Evolutionary conservation across 352 stramenopile genomes (phyloP), one percentile per base, ranked within the genome.

Genomic region (Pythium monospermum): DNA sequence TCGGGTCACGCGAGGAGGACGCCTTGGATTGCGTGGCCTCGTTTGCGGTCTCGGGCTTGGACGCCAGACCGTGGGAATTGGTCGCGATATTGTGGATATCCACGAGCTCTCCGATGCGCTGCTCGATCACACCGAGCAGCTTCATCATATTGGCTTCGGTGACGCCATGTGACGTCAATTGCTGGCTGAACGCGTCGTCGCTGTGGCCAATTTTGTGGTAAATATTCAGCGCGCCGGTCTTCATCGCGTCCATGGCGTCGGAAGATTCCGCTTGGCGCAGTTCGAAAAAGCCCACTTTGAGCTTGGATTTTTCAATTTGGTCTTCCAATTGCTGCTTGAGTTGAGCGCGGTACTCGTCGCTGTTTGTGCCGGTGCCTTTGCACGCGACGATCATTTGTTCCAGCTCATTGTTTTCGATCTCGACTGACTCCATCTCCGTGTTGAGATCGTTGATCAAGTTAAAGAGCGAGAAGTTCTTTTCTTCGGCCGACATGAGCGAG

Each of bases 381-480:
- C 78, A 83, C 19, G 76, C 64, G 19, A 81, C 68, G 28, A 83
- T 77, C n/a, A 76, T 36, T 53, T 75, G 57, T 41, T 90, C 75
- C 10, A 90, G 64, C 2, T 53, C 67, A 25, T 91, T 85, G 55
- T 92, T 94, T 39, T 94, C 83, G 42, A 92, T 84, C 62, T 95
- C 85, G 28, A 92, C 58, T 16, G 66, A 70, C 62, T 95, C 81
- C 75, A 96, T 96, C 50, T 96, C 86, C 2, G 77, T 92, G 65
- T 91, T 97, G 32, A 97, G 67, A 44, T 96, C 85, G 65, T 96
- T 97, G 64, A 97, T 92, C 60, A 96, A 88, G 50, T 96, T 97
- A 62, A 97, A 97, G 16, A 97, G 74, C 38, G 80, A 94, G 53
- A 97, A 97, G 66, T 97, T 97, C 63, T 97, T 96, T 54, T 97